Evolutionary conservation across 306 rosid genomes (phyloP), one percentile per base, ranked within the genome.

Genomic region (Cucumis melo): DNA sequence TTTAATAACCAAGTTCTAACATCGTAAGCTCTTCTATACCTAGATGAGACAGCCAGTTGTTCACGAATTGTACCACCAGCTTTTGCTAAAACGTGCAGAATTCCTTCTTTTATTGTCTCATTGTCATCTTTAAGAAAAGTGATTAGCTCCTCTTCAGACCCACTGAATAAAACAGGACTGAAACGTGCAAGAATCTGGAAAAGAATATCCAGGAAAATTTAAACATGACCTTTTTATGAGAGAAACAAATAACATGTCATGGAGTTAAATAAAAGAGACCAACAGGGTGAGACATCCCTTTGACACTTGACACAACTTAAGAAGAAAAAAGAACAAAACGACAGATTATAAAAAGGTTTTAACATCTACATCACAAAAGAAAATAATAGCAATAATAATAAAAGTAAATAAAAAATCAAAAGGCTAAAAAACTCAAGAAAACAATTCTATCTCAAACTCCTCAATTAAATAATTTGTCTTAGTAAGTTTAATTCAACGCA

Each of bases 1-100:
- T 27, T 36, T n/a, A 62, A 62, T 29, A 61, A 59, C 77, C 78
- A 74, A 68, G 39, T 58, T 75, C 55, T 46, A 79, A 73, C 32
- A 57, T 20, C 73, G 75, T 13, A 78, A 61, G 6, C 44, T 66
- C 54, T 71, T 66, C 38, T 24, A 74, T 78, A 95, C 99, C 98
- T 95, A 62, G 96, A 84, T 58, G 92, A 83, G 21, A 66, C 89
- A 42, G 97, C 86, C 65, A 95, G 87, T 80, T 95, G 89, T 82
- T 95, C 96, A 3, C 96, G 87, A 70, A 95, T 88, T 76, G 88
- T 89, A 87, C 93, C 97, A 75, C 99, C 99, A 75, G 99, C 99
- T 88, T 87, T 95, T 0, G 97, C 96, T 81, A 95, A 86, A 71
- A 86, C 76, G 82, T 88, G 91, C 78, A 95, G 85, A 82, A 84